Evolutionary conservation across 305 asterid genomes (phyloP).

Genomic region (Salvia sclarea): DNA sequence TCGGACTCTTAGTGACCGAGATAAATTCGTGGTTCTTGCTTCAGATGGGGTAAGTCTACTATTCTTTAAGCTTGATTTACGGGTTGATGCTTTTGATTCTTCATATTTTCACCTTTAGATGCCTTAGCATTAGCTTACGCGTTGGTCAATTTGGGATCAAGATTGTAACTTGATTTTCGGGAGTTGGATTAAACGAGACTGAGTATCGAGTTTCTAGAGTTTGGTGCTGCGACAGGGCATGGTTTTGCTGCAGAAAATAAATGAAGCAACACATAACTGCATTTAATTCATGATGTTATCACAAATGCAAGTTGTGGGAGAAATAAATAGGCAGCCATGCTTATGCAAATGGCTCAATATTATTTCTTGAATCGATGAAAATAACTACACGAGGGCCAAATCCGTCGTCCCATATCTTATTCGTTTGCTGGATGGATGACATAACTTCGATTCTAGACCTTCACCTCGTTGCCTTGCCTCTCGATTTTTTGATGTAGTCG

Average conservation of each 20-base stretch:
- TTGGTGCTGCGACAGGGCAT: slow-evolving; percentile 1
- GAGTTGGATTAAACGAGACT: not conserved
- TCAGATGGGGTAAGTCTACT: slow-evolving; percentile 81
- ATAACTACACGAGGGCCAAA: not conserved
- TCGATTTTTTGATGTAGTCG: not conserved
- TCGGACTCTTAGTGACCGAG: slow-evolving; percentile 66
- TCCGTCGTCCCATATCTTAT: not conserved
- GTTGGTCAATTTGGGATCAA: not conserved
- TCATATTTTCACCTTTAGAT: not conserved
- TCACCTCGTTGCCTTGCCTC: not conserved
- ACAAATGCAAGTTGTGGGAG: not conserved
- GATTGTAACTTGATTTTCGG: not conserved
- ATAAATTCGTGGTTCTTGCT: slow-evolving; percentile 86
- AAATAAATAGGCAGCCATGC: slow-evolving; percentile 3
- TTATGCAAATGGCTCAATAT: not conserved
- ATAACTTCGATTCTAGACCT: not conserved
- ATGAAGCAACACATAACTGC: not conserved
- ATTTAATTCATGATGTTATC: not conserved
- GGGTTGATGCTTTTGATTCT: not conserved
- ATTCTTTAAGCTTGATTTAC: slow-evolving; percentile 9
- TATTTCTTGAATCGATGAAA: not conserved
- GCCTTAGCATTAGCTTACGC: not conserved
- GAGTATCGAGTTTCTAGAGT: not conserved
- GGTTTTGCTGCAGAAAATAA: slow-evolving; percentile 3
- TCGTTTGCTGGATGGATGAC: not conserved